Base-by-base conservation (phyloP, 768 basidiomycete genomes). In the Mycena filopes region DNA sequence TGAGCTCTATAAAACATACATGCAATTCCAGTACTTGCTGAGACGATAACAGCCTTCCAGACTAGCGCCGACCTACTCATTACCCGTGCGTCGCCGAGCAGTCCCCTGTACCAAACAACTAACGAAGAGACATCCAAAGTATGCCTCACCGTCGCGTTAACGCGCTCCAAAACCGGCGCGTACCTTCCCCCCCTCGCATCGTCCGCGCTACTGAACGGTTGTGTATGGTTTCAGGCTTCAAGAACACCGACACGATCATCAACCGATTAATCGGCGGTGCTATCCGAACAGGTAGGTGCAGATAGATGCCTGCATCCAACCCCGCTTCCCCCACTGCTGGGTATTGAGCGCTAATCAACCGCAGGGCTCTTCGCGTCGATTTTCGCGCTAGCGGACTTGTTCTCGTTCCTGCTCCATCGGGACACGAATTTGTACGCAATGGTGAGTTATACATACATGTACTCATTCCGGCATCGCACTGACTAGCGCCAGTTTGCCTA, bases 351-450 rank as follows among this genome's bases (percentile, higher is more conserved):
- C 28, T 10, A 5, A 4, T 33, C 20, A 21, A 5, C 5, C 23
- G 21, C 47, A 66, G 66, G 77, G 15, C 58, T 78, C 23, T 77
- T 78, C 63, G 75, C 76, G 26, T 75, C 71, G 18, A 75, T 77
- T 7, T 77, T 78, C 58, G 73, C 77, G 28, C 51, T 76, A 23
- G 76, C 73, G 12, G 75, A 77, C 43, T 50, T 79, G n/a, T 69
- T 77, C 21, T 66, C 70, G 1, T 78, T 77, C 63, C 38, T 73
- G 15, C n/a, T 57, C 25, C 59, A 70, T 36, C 76, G 75, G 23
- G 40, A 50, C 31, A 72, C 74, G 7, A 77, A 77, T 53, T 36
- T 78, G 4, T 77, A 74, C 21, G 75, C 72, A 36, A 76, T 80
- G 76, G 63, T 59, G n/a, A n/a, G n/a, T n/a, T n/a, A n/a, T n/a